phyloP scores from a whole-genome alignment of 768 basidiomycete genomes.

The Boletellus ananiceps region DNA sequence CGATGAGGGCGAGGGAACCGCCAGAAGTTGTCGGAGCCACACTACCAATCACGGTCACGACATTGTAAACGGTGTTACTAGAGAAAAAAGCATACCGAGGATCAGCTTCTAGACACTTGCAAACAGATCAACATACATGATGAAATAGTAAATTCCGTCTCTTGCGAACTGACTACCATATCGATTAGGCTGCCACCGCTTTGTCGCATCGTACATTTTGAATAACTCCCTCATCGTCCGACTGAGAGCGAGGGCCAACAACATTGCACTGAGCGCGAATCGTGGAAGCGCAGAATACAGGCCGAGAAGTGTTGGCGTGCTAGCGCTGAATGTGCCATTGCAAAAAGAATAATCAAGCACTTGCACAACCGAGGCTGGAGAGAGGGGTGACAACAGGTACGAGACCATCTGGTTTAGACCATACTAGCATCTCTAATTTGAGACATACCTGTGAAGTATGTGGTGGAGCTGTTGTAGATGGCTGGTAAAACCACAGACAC shows the following conservation, averaged over 20 bases:
- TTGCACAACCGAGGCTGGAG: neutral
- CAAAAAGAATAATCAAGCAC: neutral
- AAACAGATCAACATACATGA: slow-evolving; percentile 3
- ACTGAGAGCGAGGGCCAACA: slow-evolving; percentile 1
- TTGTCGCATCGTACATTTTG: slow-evolving; percentile 2
- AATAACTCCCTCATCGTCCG: neutral
- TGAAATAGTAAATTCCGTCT: slow-evolving; percentile 12
- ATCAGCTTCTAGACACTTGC: neutral
- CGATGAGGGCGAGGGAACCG: neutral
- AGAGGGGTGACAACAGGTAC: neutral
- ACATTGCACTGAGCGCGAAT: neutral
- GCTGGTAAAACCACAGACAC: neutral
- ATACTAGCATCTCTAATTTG: neutral
- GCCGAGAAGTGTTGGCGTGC: neutral
- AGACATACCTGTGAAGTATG: neutral
- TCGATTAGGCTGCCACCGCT: slow-evolving; percentile 4
- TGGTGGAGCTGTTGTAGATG: neutral
- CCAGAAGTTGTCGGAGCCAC: neutral
- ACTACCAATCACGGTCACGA: neutral
- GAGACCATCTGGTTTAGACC: no score
- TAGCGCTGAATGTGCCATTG: neutral
- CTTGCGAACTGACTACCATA: slow-evolving; percentile 1
- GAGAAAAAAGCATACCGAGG: no score
- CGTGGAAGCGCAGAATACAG: neutral
- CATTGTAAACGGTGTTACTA: neutral